Percentiles rank a stretch among this genome's conserved stretches.
phyloP scores from a whole-genome alignment of 75 land plant genomes.

The Larix kaempferi region DNA sequence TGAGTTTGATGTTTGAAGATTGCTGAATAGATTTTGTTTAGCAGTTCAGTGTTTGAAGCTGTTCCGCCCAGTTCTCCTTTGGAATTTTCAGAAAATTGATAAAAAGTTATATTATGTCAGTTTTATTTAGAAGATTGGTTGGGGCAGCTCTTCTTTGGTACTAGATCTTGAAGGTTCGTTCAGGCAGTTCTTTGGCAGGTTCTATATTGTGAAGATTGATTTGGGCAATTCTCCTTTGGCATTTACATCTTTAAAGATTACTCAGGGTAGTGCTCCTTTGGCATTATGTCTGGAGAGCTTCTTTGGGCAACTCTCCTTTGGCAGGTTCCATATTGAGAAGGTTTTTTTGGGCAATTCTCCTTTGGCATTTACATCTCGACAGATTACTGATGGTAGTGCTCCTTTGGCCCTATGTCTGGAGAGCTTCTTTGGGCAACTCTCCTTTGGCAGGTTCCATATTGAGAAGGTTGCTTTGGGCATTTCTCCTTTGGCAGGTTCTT shows the following conservation, averaged over 20 bases:
- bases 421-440: conserved; percentile 18
- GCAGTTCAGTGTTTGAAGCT: too few relatives aligned
- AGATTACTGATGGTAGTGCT: conserved; percentile 14
- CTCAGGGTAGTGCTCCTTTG: conserved; percentile 34
- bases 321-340: conserved; percentile 22
- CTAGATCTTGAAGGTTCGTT: conserved; percentile 17
- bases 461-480: conserved; percentile 18
- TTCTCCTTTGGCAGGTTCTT: conserved; percentile 6
- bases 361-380: not conserved
- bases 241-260: not conserved
- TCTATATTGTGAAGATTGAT: not conserved
- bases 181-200: not conserved
- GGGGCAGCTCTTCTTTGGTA: too few relatives aligned
- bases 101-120: conserved; percentile 19
- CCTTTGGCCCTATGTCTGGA: conserved; percentile 30
- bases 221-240: not conserved
- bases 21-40: too few relatives aligned
- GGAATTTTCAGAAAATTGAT: conserved; percentile 10
- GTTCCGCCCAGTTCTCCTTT: conserved; percentile 25
- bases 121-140: not conserved
- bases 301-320: conserved; percentile 27
- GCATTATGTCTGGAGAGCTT: conserved; percentile 9
- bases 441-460: conserved; percentile 17
- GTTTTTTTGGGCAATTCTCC: not conserved
- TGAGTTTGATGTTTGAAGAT: too few relatives aligned